Conservation (phyloP, 2,329 filamentous ascomycete species). For the Clonostachys rosea region DNA sequence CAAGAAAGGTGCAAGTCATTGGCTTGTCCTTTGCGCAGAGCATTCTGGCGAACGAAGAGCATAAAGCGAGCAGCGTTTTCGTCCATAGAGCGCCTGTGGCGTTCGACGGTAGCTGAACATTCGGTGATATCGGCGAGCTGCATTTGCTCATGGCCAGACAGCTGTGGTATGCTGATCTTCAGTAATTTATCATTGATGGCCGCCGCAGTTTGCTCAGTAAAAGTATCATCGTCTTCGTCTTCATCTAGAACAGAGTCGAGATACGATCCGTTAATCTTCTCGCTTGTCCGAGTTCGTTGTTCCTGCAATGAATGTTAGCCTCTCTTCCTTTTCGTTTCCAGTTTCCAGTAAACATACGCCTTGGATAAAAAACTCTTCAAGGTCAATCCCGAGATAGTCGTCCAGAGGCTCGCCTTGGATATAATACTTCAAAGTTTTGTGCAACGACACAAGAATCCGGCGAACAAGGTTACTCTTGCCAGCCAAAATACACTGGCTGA, state of each 20-base stretch:
- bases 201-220: conserved; percentile 67
- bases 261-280: conserved; percentile 27
- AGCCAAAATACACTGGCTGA: conserved; percentile 79
- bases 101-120: conserved; percentile 78
- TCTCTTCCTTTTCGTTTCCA: neutral
- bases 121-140: conserved; percentile 80
- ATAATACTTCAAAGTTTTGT: conserved; percentile 77
- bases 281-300: conserved; percentile 3
- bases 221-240: conserved; percentile 53
- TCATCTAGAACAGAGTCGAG: conserved; percentile 25
- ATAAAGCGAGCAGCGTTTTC: conserved; percentile 85
- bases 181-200: conserved; percentile 75
- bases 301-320: neutral
- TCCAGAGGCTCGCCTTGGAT: conserved; percentile 77
- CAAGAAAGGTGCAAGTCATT: conserved; percentile 65
- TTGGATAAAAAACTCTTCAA: conserved; percentile 52
- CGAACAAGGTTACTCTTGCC: conserved; percentile 73
- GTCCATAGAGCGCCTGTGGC: conserved; percentile 83
- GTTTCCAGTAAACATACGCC: conserved; percentile 9
- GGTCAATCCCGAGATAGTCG: conserved; percentile 64
- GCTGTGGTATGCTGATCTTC: conserved; percentile 67
- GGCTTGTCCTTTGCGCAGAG: conserved; percentile 61
- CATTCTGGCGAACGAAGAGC: conserved; percentile 80
- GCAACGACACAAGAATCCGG: conserved; percentile 65
- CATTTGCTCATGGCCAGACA: conserved; percentile 84